Evolutionary conservation across 1,284 basidiomycete genomes (phyloP).

Genomic region (Apiotrichum mycotoxinovorans): DNA sequence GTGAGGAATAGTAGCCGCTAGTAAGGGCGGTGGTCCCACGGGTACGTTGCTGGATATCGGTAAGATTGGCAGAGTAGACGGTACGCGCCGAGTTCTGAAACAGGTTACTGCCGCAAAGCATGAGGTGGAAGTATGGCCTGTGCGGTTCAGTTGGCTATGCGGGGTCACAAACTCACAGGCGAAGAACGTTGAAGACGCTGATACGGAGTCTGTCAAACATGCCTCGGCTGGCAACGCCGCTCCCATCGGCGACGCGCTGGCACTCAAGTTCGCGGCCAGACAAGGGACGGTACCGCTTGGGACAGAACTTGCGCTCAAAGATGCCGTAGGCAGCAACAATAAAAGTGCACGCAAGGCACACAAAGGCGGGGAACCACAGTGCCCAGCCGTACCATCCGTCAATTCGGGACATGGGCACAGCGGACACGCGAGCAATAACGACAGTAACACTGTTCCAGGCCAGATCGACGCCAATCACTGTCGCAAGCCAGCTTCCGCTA

Average conservation of each 20-base stretch:
- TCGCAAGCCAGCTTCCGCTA: conserved; percentile 30
- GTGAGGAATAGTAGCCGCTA: conserved; percentile 43
- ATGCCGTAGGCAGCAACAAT: conserved; percentile 31
- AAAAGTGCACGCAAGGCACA: neutral
- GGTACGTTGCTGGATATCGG: conserved; percentile 45
- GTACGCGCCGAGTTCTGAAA: conserved; percentile 39
- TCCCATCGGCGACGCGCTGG: neutral
- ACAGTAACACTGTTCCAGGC: conserved; percentile 37
- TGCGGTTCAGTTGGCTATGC: neutral
- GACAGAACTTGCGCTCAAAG: conserved; percentile 32
- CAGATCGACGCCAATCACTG: conserved; percentile 36
- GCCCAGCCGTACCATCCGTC: conserved; percentile 42
- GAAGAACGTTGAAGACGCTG: conserved; percentile 11
- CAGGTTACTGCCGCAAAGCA: conserved; percentile 19
- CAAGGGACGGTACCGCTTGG: conserved; percentile 20
- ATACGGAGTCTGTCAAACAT: neutral
- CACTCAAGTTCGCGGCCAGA: conserved; percentile 3
- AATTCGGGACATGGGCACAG: conserved; percentile 37
- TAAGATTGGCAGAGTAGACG: conserved; percentile 39
- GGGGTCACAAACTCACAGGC: no score
- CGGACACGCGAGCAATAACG: conserved; percentile 31
- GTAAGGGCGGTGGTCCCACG: conserved; percentile 36
- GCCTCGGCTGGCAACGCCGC: neutral
- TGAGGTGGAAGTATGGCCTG: conserved; percentile 18
- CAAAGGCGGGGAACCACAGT: conserved; percentile 31